Evolutionary conservation across 1,284 basidiomycete species (phyloP), one percentile per base, ranked within the genome.

Genomic region (Takashimella koratensis): DNA sequence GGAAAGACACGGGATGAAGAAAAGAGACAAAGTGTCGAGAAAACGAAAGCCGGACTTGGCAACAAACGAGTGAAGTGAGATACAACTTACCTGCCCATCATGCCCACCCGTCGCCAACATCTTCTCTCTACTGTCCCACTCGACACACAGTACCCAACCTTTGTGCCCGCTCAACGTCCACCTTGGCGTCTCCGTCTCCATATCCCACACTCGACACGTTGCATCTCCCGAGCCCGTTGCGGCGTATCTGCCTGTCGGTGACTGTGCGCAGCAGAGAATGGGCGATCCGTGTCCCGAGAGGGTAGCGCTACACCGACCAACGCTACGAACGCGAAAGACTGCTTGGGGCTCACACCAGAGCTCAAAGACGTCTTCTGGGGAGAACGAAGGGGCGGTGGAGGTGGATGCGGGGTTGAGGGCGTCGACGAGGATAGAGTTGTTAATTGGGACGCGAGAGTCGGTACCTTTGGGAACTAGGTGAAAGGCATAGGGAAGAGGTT

Each of bases 201-300:
- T 82, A 75, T 98, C 89, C 95, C 95, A 98, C 30, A 98, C 76
- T 6, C 95, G 83, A 12, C 89, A 92, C 44, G 88, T 92, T 46
- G 90, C 90, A 72, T 98, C 95, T 3, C 95, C 95, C 0, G 92
- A 91, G 3, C 95, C 95, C 0, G 96, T 99, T 3, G 93, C 93
- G 11, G 97, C 86, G 27, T 90, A 80, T 59, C 83, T 83, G 4
- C 94, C 94, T 0, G 93, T 95, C 0, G 95, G 95, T 3, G 92
- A 96, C 71, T 98, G 96, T 0, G 91, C 86, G 46, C 92, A 91
- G 72, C 94, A 98, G 6, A 98, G 81, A 59, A 98, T 98, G 0
- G 95, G 91, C 0, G 91, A 89, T 6, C 86, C 84, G 67, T 98
- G 96, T 13, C 92, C 92, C 87, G 59, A 26, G 45, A 98, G 79